Conservation (phyloP, 1,284 basidiomycete species). For the Schizopora paradoxa region DNA sequence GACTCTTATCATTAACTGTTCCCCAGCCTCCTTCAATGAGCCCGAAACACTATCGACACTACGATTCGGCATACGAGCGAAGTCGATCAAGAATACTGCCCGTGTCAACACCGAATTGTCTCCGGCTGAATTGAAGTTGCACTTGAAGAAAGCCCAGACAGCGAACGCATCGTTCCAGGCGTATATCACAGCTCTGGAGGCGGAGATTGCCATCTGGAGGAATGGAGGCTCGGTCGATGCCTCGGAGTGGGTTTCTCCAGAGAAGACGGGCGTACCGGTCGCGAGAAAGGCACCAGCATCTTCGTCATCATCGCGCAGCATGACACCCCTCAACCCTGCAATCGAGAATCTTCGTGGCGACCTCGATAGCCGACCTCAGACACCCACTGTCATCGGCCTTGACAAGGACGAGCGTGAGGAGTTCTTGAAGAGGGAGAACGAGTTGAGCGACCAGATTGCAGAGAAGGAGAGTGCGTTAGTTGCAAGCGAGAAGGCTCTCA, state of each 20-base stretch:
- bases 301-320: conserved; percentile 61
- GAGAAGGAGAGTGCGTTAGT: conserved; percentile 83
- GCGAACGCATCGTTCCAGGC: conserved; percentile 82
- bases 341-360: conserved; percentile 72
- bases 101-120: conserved; percentile 98
- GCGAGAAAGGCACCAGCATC: conserved; percentile 60
- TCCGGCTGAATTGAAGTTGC: conserved; percentile 89
- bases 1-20: conserved; percentile 98
- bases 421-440: conserved; percentile 95
- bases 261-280: conserved; percentile 48
- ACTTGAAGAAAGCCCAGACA: conserved; percentile 87
- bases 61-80: conserved; percentile 97
- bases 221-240: conserved; percentile 84
- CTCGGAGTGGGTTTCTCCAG: conserved; percentile 74
- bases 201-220: conserved; percentile 90
- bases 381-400: conserved; percentile 78
- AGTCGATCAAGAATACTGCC: conserved; percentile 99
- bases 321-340: conserved; percentile 78
- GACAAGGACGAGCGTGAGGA: conserved; percentile 98
- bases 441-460: conserved; percentile 88
- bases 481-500: conserved; percentile 73
- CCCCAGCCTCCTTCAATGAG: conserved; percentile 95
- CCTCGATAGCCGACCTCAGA: conserved; percentile 77
- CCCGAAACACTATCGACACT: conserved; percentile 96
- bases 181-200: conserved; percentile 87